Evolutionary conservation across 306 rosid genomes (phyloP), one percentile per base, ranked within the genome.

Genomic region (Boehmeria nivea): DNA sequence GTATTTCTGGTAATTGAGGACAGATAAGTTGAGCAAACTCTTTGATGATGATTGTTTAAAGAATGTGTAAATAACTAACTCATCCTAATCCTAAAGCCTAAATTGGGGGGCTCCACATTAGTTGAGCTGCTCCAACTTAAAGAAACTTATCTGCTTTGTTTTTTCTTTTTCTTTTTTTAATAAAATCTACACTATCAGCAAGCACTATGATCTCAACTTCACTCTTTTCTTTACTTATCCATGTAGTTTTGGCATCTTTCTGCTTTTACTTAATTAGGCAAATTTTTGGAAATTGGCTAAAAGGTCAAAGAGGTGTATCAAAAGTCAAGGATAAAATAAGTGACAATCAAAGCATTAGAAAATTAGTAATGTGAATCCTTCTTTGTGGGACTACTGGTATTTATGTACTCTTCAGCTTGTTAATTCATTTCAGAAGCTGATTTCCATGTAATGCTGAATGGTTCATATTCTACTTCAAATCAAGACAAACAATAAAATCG

Each of bases 51-150:
- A n/a, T n/a, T n/a, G n/a, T n/a, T n/a, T n/a, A n/a, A n/a, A n/a
- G n/a, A n/a, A n/a, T n/a, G n/a, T n/a, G n/a, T n/a, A n/a, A n/a
- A n/a, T n/a, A n/a, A n/a, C n/a, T n/a, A n/a, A n/a, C n/a, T n/a
- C n/a, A n/a, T n/a, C n/a, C n/a, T n/a, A n/a, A n/a, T n/a, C n/a
- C n/a, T n/a, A n/a, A n/a, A n/a, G n/a, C n/a, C n/a, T n/a, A n/a
- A n/a, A n/a, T n/a, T 52, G 6, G 23, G 8, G n/a, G 58, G 42
- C 26, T 54, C 44, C 25, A 33, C 44, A 34, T 54, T 54, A 54
- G 59, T 54, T 54, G 25, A 54, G 28, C 43, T 19, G 43, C 59
- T 34, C 59, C 59, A 34, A 34, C 36, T 54, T 11, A 34, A 54
- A 51, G 22, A 12, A 19, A 17, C 27, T 54, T 26, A 51, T 51